phyloP scores from a whole-genome alignment of 129 eudicot genomes.

The Centella asiatica region DNA sequence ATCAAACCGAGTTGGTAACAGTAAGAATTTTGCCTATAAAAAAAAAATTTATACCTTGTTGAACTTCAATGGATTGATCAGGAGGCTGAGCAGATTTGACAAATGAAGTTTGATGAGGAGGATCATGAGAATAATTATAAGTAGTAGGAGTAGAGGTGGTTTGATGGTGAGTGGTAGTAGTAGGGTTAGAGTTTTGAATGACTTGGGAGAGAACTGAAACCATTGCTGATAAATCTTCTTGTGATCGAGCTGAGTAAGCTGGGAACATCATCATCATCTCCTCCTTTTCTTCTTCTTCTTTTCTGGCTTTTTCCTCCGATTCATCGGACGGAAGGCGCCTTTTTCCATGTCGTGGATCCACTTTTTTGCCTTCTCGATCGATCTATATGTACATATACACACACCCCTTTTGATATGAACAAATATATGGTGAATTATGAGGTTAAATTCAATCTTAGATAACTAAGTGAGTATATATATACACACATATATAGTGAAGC shows the following conservation, averaged over 20 bases:
- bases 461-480: no score
- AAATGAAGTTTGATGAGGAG: not conserved
- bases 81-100: not conserved
- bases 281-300: slow-evolving; percentile 23
- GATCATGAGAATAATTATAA: no score
- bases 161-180: not conserved
- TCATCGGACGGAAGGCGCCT: slow-evolving; percentile 37
- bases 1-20: no score
- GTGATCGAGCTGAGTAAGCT: slow-evolving; percentile 54
- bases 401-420: no score
- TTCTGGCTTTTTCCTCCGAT: slow-evolving; percentile 28
- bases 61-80: no score
- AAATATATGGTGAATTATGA: no score
- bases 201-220: slow-evolving; percentile 80
- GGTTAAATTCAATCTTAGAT: no score
- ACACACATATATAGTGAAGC: no score
- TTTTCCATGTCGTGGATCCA: slow-evolving; percentile 35
- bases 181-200: slow-evolving; percentile 19
- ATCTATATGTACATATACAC: not conserved
- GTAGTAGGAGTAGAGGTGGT: not conserved
- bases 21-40: no score
- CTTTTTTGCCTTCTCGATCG: slow-evolving; percentile 20
- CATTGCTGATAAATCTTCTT: slow-evolving; percentile 68
- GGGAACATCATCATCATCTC: slow-evolving; percentile 24
- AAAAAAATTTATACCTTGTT: no score